Conservation (phyloP, 345 rosid genomes). For the Theobroma cacao region DNA sequence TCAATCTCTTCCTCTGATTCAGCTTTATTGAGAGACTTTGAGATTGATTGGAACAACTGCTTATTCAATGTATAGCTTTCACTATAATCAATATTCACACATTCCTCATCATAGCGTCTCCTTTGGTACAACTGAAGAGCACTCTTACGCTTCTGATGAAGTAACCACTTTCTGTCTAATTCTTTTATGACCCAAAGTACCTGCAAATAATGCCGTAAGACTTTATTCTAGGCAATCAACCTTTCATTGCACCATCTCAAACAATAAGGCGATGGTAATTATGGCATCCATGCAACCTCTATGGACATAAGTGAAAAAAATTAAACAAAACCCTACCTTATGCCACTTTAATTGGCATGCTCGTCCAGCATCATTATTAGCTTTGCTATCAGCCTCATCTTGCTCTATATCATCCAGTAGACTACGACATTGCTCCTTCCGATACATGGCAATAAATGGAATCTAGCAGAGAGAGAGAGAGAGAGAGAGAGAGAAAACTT, state of each 20-base stretch:
- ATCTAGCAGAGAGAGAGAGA: slow-evolving; percentile 40
- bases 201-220: slow-evolving; percentile 23
- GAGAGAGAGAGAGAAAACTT: background rate
- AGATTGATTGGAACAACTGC: slow-evolving; percentile 71
- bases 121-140: slow-evolving; percentile 67
- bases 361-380: slow-evolving; percentile 37
- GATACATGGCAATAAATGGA: slow-evolving; percentile 87
- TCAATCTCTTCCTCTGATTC: slow-evolving; percentile 88
- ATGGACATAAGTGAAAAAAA: background rate
- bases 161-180: slow-evolving; percentile 86
- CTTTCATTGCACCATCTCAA: background rate
- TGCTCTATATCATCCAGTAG: slow-evolving; percentile 54
- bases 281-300: slow-evolving; percentile 1
- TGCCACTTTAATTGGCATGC: slow-evolving; percentile 65
- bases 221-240: background rate
- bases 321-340: slow-evolving; percentile 50
- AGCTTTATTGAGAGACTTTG: slow-evolving; percentile 59
- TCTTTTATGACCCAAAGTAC: slow-evolving; percentile 83
- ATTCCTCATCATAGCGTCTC: slow-evolving; percentile 78
- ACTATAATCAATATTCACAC: slow-evolving; percentile 69
- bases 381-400: slow-evolving; percentile 42
- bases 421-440: slow-evolving; percentile 82
- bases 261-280: background rate
- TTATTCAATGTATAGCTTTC: slow-evolving; percentile 65
- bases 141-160: slow-evolving; percentile 85